Base-by-base conservation (phyloP, 495 filamentous ascomycete genomes). In the Aspergillus panamensis region DNA sequence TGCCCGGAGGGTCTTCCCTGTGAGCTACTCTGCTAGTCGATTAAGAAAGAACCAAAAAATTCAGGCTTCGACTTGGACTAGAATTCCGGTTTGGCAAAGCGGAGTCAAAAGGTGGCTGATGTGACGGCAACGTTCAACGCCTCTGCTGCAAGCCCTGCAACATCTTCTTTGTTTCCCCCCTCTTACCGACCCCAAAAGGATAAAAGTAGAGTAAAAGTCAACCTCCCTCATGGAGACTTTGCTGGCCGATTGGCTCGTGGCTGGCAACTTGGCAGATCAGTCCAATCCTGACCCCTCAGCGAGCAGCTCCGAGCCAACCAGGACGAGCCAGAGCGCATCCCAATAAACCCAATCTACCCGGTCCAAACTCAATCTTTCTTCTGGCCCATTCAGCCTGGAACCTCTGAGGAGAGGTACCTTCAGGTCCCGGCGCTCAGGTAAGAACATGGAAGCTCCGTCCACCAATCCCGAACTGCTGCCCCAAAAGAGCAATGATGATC, bases 271-370 rank as follows among this genome's bases (percentile, higher is more conserved):
- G 51, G 35, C 13, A 35, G 43, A 32, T 17, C 21, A 37, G 25
- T 53, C 50, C 35, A 25, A n/a, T n/a, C n/a, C n/a, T 43, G 51
- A 10, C 13, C 30, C n/a, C n/a, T n/a, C 45, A 49, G 31, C 20
- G 20, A 49, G 5, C 43, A 48, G 16, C 53, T 39, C 53, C 32
- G 35, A 29, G 19, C 53, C 53, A 56, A 48, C 43, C 21, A 55
- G 40, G 14, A 14, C 25, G 13, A 8, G 16, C 17, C 40, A 45
- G 25, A 25, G 12, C 13, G 40, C 29, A 47, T 20, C 16, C 51
- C 20, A 44, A 44, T 12, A 56, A 55, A 55, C 39, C 53, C 53
- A 56, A 56, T 56, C 53, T 56, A 49, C 45, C 53, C 53, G 44
- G 33, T 56, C 8, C 13, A 56, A 56, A 56, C 53, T 56, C 53